Evolutionary conservation across 768 basidiomycete genomes (phyloP).

Genomic region (Kwoniella sp.): DNA sequence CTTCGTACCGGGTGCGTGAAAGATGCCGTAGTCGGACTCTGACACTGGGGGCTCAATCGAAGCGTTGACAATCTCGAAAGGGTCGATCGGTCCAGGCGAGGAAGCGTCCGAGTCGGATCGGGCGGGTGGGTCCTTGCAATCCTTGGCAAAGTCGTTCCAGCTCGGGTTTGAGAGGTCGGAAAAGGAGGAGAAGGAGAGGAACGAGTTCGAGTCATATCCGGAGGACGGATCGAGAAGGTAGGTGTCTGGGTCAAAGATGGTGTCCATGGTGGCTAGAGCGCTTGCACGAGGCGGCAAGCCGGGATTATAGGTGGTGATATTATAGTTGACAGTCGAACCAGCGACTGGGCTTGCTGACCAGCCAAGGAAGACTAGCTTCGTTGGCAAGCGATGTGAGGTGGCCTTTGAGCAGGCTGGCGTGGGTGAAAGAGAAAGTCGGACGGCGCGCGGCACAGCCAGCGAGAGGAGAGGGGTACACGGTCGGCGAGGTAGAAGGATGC

Average conservation of each 20-base stretch:
- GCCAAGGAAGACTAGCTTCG: slow-evolving; percentile 20
- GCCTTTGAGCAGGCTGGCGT: slow-evolving; percentile 15
- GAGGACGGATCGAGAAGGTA: slow-evolving; percentile 33
- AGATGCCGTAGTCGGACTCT: slow-evolving; percentile 25
- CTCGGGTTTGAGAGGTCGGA: slow-evolving; percentile 26
- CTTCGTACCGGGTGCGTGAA: slow-evolving; percentile 26
- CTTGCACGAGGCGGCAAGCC: slow-evolving; percentile 6
- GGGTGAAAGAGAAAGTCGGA: slow-evolving; percentile 1
- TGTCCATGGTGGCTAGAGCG: slow-evolving; percentile 26
- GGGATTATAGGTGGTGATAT: background rate
- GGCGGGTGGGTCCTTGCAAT: slow-evolving; percentile 2
- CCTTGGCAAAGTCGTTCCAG: slow-evolving; percentile 4
- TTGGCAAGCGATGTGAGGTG: slow-evolving; percentile 1
- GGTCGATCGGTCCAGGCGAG: slow-evolving; percentile 22
- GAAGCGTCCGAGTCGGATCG: slow-evolving; percentile 19
- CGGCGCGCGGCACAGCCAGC: slow-evolving; percentile 10
- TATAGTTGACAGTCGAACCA: slow-evolving; percentile 10
- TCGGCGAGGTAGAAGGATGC: slow-evolving; percentile 23
- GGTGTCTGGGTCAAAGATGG: slow-evolving; percentile 34
- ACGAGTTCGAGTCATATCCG: slow-evolving; percentile 16
- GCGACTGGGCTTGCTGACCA: slow-evolving; percentile 22
- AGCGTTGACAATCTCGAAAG: slow-evolving; percentile 24
- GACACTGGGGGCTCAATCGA: slow-evolving; percentile 20
- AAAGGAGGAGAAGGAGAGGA: slow-evolving; percentile 42
- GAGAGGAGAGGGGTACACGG: slow-evolving; percentile 12